phyloP scores from a whole-genome alignment of 2,329 filamentous ascomycete species.

The Epichloe brachyelytri region DNA sequence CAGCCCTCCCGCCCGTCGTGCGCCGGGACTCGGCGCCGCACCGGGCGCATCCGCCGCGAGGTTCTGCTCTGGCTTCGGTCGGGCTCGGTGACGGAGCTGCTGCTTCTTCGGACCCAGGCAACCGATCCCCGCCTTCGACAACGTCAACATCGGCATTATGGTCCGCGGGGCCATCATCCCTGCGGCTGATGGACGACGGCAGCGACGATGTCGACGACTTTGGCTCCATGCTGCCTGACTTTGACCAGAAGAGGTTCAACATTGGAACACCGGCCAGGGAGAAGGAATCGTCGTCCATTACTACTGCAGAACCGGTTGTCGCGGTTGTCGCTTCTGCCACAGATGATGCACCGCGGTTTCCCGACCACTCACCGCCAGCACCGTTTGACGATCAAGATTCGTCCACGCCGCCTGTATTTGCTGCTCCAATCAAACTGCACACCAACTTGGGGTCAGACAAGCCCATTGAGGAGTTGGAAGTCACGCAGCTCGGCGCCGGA shows the following conservation, averaged over 20 bases:
- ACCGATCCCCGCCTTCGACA: constrained; percentile 9
- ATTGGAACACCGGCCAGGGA: neutral
- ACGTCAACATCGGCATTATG: constrained; percentile 19
- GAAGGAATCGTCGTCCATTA: neutral
- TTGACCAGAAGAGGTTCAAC: constrained; percentile 28
- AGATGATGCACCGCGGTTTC: constrained; percentile 7
- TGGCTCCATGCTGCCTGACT: constrained; percentile 38
- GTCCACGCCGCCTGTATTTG: constrained; percentile 16
- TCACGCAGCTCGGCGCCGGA: constrained; percentile 24
- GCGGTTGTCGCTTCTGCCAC: neutral
- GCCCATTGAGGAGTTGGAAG: constrained; percentile 17
- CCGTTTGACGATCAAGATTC: constrained; percentile 2
- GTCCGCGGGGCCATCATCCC: constrained; percentile 24
- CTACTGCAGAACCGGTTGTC: neutral
- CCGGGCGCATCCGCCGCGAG: constrained; percentile 10
- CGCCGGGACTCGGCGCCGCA: constrained; percentile 19
- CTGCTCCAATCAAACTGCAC: constrained; percentile 23
- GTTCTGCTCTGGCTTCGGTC: constrained; percentile 7
- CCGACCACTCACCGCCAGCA: constrained; percentile 4
- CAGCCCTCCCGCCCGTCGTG: constrained; percentile 15
- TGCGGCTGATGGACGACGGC: constrained; percentile 31
- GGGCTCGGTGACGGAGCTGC: constrained; percentile 7
- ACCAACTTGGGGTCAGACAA: constrained; percentile 19
- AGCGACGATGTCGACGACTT: constrained; percentile 37
- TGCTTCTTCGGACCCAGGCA: constrained; percentile 10